Percentiles rank a stretch among this genome's conserved stretches.
phyloP scores from a whole-genome alignment of 2,329 filamentous ascomycete species.

The Sporothrix humicola region DNA sequence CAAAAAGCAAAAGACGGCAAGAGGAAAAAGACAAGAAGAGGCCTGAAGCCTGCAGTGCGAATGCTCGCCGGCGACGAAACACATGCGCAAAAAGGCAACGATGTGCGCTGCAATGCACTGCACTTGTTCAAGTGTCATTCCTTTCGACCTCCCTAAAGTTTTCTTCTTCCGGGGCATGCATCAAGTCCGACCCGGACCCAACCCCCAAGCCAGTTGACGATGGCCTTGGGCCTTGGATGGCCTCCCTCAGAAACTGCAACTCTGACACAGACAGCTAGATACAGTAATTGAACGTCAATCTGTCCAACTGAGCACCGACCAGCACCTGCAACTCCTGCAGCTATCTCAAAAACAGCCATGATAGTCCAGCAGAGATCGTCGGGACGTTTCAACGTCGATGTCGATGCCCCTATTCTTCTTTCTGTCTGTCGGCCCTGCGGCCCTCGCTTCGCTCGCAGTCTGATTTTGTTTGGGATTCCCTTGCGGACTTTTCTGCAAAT shows the following conservation, averaged over 20 bases:
- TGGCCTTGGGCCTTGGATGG: too few species aligned
- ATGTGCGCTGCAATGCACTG: background rate
- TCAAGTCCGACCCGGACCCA: background rate
- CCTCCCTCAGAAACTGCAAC: background rate
- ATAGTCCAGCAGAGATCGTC: conserved; percentile 13
- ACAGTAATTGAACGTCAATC: background rate
- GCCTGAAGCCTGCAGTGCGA: background rate
- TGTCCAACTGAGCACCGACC: too few species aligned
- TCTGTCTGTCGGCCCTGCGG: background rate
- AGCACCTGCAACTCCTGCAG: background rate
- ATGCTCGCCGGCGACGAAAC: background rate
- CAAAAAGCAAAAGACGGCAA: background rate
- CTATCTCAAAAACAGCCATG: conserved; percentile 5
- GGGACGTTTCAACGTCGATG: background rate
- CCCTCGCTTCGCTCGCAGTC: conserved; percentile 1
- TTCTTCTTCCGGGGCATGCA: background rate
- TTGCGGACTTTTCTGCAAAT: background rate
- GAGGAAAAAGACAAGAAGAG: background rate
- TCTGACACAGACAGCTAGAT: background rate
- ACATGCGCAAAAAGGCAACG: background rate
- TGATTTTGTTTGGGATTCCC: background rate
- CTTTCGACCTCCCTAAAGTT: too few species aligned
- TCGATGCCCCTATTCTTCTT: background rate
- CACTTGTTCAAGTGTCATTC: too few species aligned
- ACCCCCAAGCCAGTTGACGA: too few species aligned